Base-by-base conservation (phyloP, 371 early-diverging fungal species). In the Apophysomyces variabilis region DNA sequence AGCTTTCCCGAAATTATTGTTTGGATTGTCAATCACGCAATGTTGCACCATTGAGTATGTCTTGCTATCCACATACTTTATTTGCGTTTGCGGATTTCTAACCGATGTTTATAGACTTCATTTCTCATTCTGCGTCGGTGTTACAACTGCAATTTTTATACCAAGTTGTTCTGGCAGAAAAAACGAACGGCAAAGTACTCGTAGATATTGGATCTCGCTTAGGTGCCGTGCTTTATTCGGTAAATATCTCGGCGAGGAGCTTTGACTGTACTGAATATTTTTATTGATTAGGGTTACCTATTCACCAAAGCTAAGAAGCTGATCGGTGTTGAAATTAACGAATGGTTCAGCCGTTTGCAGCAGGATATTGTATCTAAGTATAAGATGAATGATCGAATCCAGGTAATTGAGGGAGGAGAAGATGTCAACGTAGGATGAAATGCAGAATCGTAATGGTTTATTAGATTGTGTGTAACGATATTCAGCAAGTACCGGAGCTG, bases 161-260 rank as follows among this genome's bases (percentile, higher is more conserved):
- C 67, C 86, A 86, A 60, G 84, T 84, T 12, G 74, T 75, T 47
- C 64, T 87, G 47, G 83, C 79, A 54, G 75, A 82, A 66, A 79
- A 73, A 65, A 60, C 67, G 26, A 82, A 81, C 58, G 78, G 77
- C 58, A 86, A 86, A 64, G 79, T 80, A 21, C 71, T 89, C 60
- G 78, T 89, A 7, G 88, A 89, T 71, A 78, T 89, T 44, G 89
- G 89, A 32, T 87, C 86, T n/a, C 75, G 89, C 58, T 69, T 86
- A 36, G 89, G 89, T 12, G 89, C 88, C 41, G 88, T 87, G 7
- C 73, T 89, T 7, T 89, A 89, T 64, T 68, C 84, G 41, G 89
- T 86, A 79, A 71, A 78, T 68, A 38, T 7, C 35, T 36, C 2
- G 32, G 54, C n/a, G 35, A 26, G 14, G 32, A 14, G 43, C 8